Conservation (phyloP, 148 eudicot species). For the Hydrangea macrophylla region DNA sequence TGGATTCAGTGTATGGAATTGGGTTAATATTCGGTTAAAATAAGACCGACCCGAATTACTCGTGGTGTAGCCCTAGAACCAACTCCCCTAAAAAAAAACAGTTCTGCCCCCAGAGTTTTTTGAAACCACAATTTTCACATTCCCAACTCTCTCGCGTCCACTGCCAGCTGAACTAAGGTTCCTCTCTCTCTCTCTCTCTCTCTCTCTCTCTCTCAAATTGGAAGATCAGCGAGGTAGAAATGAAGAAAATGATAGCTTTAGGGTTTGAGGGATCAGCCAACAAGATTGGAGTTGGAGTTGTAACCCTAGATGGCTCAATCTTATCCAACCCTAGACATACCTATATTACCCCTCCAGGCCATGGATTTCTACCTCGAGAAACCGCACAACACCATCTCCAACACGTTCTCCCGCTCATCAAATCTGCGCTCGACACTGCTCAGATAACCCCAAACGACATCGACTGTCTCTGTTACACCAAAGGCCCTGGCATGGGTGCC, state of each 20-base stretch:
- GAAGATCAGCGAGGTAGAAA: too few species aligned
- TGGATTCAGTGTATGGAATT: too few species aligned
- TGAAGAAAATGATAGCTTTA: slow-evolving; percentile 70
- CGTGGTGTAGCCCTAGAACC: too few species aligned
- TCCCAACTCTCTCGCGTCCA: too few species aligned
- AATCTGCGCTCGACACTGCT: slow-evolving; percentile 61
- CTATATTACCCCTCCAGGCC: slow-evolving; percentile 93
- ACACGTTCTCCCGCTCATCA: slow-evolving; percentile 69
- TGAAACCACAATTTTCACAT: too few species aligned
- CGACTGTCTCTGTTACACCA: slow-evolving; percentile 92
- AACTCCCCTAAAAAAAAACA: too few species aligned
- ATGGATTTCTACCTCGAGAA: slow-evolving; percentile 90
- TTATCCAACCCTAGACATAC: slow-evolving; percentile 89
- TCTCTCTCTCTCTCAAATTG: too few species aligned
- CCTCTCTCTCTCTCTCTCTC: too few species aligned
- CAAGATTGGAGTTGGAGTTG: slow-evolving; percentile 88
- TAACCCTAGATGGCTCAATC: slow-evolving; percentile 78
- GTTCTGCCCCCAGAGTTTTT: too few species aligned
- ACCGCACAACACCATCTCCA: slow-evolving; percentile 88
- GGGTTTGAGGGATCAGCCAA: slow-evolving; percentile 97
- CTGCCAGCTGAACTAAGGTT: too few species aligned
- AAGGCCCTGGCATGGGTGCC: slow-evolving; percentile 97
- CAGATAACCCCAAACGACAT: slow-evolving; percentile 56
- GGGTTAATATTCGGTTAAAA: too few species aligned
- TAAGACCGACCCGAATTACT: too few species aligned